These are phyloP conservation scores for Backusella parvicylindrica DNA, from an alignment of 192 early-diverging fungal genomes.

Conservation along the genomic window DNA sequence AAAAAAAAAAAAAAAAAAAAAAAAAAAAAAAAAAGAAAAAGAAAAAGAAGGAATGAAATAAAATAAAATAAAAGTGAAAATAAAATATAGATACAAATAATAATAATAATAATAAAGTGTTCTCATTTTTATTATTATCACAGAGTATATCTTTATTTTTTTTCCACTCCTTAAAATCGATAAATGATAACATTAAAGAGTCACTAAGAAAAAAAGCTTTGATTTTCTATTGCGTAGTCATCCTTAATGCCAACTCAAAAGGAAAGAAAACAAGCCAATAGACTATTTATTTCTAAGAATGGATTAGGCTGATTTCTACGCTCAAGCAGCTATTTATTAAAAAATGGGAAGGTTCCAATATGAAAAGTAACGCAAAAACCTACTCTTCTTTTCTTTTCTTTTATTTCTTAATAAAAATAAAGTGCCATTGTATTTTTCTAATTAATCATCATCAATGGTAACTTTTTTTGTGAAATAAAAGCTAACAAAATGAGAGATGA, in stretches of 20 bases:
- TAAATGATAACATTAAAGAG: neutral
- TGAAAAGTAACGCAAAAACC: neutral
- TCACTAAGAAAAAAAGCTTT: neutral
- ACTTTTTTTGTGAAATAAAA: neutral
- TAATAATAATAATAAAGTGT: neutral
- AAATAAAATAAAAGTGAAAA: neutral
- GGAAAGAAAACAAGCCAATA: neutral
- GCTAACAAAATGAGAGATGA: neutral
- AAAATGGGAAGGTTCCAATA: neutral
- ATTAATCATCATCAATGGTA: neutral
- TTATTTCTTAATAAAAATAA: neutral
- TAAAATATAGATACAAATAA: neutral
- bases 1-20: neutral
- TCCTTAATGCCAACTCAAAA: neutral
- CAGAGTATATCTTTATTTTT: neutral
- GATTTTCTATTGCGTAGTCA: neutral
- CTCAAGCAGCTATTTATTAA: neutral
- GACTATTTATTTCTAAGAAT: neutral
- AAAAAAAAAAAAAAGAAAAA: neutral
- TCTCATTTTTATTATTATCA: no score
- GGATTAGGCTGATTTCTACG: neutral
- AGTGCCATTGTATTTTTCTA: neutral
- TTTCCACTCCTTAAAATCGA: neutral
- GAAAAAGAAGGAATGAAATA: neutral
- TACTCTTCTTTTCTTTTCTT: neutral